Evolutionary conservation across 768 basidiomycete genomes (phyloP).

Genomic region (Paxillus involutus): DNA sequence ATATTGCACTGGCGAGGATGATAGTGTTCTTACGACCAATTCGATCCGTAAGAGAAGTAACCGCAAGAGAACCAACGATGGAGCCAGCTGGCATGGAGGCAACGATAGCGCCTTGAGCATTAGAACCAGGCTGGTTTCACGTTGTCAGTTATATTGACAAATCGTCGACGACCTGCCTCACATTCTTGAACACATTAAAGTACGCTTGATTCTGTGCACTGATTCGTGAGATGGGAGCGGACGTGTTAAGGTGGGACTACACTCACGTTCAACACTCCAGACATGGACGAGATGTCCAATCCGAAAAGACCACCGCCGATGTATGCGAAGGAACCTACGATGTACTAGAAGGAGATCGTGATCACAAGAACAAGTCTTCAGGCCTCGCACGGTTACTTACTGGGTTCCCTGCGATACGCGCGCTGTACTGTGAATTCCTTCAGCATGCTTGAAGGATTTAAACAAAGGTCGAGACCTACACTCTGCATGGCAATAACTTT

Average conservation of each 20-base stretch:
- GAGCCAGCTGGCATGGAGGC: slow-evolving; percentile 79
- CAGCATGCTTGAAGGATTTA: not conserved
- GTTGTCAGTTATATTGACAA: slow-evolving; percentile 4
- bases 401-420: slow-evolving; percentile 58
- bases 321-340: slow-evolving; percentile 80
- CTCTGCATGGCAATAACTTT: slow-evolving; percentile 16
- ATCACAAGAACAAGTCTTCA: slow-evolving; percentile 2
- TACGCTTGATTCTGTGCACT: slow-evolving; percentile 26
- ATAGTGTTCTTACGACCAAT: slow-evolving; percentile 67
- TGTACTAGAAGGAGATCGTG: slow-evolving; percentile 44
- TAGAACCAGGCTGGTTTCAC: slow-evolving; percentile 41
- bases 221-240: not conserved
- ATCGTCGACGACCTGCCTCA: slow-evolving; percentile 3
- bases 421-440: slow-evolving; percentile 43
- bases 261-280: slow-evolving; percentile 62
- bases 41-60: slow-evolving; percentile 60
- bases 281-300: slow-evolving; percentile 83
- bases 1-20: slow-evolving; percentile 65
- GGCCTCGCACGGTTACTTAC: slow-evolving; percentile 29
- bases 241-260: not conserved
- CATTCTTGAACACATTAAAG: slow-evolving; percentile 22
- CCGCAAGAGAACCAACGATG: slow-evolving; percentile 61
- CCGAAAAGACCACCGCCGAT: slow-evolving; percentile 81
- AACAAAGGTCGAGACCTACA: slow-evolving; percentile 13
- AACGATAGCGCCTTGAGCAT: slow-evolving; percentile 71